phyloP scores from a whole-genome alignment of 2,329 filamentous ascomycete species.

The Dactylellina leptospora region DNA sequence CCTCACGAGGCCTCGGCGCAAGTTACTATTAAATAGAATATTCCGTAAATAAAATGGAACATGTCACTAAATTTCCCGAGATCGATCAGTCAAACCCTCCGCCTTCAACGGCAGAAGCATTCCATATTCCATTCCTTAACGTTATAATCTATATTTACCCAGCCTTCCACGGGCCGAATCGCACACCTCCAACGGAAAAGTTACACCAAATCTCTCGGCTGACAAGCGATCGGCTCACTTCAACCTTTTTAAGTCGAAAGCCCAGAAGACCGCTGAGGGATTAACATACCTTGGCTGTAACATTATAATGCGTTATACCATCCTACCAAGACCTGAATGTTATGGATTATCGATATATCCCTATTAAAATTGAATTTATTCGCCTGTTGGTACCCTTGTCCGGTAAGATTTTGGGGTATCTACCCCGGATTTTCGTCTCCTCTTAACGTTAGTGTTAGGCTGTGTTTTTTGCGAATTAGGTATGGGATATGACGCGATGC shows the following conservation, averaged over 20 bases:
- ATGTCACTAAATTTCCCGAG: no score
- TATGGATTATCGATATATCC: background rate
- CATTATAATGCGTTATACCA: slow-evolving; percentile 42
- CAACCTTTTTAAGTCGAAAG: slow-evolving; percentile 17
- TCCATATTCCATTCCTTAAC: slow-evolving; percentile 1
- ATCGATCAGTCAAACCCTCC: no score
- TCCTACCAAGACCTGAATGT: slow-evolving; percentile 1
- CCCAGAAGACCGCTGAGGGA: slow-evolving; percentile 1
- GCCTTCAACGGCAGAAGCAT: no score
- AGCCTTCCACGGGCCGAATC: slow-evolving; percentile 6
- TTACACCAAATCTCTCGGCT: slow-evolving; percentile 30
- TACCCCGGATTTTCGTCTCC: slow-evolving; percentile 31
- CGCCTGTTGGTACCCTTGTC: background rate
- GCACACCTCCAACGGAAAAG: slow-evolving; percentile 12
- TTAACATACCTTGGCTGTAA: slow-evolving; percentile 50
- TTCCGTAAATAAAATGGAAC: no score
- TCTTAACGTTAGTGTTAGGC: slow-evolving; percentile 33
- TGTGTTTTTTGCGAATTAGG: background rate
- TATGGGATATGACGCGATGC: slow-evolving; percentile 13
- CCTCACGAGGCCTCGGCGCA: no score
- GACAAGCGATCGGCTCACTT: slow-evolving; percentile 24
- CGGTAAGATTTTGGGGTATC: background rate
- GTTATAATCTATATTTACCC: slow-evolving; percentile 21
- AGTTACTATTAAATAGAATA: no score
- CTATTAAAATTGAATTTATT: background rate